These are phyloP conservation scores for Mychonastes homosphaera DNA, from an alignment of 139 green algal genomes.

Conservation along the genomic window DNA sequence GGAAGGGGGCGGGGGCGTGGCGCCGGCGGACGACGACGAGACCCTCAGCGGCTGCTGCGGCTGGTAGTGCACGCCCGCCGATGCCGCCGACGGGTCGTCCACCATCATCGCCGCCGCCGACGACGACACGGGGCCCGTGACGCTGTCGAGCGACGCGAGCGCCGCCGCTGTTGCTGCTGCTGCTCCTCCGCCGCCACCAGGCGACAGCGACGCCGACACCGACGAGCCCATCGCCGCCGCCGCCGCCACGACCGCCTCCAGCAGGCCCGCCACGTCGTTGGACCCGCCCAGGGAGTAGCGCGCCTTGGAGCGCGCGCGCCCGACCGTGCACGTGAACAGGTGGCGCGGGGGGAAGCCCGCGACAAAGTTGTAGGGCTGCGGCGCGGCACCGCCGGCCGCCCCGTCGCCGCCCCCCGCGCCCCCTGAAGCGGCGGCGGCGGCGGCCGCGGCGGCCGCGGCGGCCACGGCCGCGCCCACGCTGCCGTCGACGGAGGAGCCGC, in stretches of 20 bases:
- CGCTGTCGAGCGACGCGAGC: background rate
- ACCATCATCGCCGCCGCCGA: too few relatives aligned
- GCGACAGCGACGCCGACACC: background rate
- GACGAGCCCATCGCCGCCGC: constrained; percentile 5
- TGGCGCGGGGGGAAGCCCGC: constrained; percentile 50
- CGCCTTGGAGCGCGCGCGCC: constrained; percentile 43
- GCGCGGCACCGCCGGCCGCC: background rate
- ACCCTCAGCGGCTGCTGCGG: too few relatives aligned
- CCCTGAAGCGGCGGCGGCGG: background rate
- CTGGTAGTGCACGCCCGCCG: too few relatives aligned
- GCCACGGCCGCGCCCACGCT: background rate
- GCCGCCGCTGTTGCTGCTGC: constrained; percentile 21
- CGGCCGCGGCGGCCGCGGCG: background rate
- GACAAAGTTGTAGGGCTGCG: background rate
- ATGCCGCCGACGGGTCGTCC: too few relatives aligned
- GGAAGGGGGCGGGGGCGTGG: too few relatives aligned
- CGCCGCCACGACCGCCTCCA: constrained; percentile 30
- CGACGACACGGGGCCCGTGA: too few relatives aligned
- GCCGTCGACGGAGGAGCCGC: background rate
- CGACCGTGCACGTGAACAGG: constrained; percentile 81
- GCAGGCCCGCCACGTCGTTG: constrained; percentile 39
- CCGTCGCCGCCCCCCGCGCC: background rate
- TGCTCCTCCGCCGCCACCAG: constrained; percentile 14
- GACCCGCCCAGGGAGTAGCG: constrained; percentile 35
- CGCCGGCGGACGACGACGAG: too few relatives aligned